Conservation (phyloP, 352 stramenopile species). For the Globisporangium cederbergense region DNA sequence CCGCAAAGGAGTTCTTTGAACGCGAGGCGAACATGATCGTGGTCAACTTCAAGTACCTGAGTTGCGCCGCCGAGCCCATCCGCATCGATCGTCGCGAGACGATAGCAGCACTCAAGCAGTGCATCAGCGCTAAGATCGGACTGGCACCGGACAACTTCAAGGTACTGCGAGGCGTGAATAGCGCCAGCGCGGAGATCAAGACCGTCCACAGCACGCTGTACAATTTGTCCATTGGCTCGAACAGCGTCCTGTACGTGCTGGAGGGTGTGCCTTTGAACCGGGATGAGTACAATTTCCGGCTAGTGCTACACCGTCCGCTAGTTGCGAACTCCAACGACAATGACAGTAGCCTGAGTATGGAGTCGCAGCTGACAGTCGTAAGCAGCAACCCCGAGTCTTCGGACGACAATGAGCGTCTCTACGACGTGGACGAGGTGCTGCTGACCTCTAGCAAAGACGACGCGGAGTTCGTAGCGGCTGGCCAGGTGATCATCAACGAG, state of each 20-base stretch:
- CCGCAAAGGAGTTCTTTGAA: slow-evolving; percentile 65
- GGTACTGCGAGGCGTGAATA: slow-evolving; percentile 66
- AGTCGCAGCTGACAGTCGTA: slow-evolving; percentile 23
- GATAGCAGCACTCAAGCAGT: slow-evolving; percentile 51
- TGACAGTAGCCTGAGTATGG: slow-evolving; percentile 14
- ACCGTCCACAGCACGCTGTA: slow-evolving; percentile 69
- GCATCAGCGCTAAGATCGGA: slow-evolving; percentile 44
- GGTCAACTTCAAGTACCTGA: slow-evolving; percentile 68
- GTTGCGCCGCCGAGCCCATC: slow-evolving; percentile 40
- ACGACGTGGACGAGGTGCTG: slow-evolving; percentile 63
- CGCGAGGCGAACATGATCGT: slow-evolving; percentile 77
- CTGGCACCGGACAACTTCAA: slow-evolving; percentile 64
- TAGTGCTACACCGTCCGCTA: slow-evolving; percentile 51
- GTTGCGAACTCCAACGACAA: slow-evolving; percentile 1
- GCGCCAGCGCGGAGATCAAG: slow-evolving; percentile 77
- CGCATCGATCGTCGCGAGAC: slow-evolving; percentile 75
- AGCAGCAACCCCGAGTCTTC: slow-evolving; percentile 16
- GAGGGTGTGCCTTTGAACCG: slow-evolving; percentile 61
- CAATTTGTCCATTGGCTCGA: slow-evolving; percentile 70
- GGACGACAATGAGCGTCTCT: slow-evolving; percentile 27
- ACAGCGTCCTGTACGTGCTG: slow-evolving; percentile 61
- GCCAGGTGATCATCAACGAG: slow-evolving; percentile 68
- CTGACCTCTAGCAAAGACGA: slow-evolving; percentile 51
- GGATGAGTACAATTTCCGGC: slow-evolving; percentile 74
- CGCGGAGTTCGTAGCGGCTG: slow-evolving; percentile 47